These are phyloP conservation scores for Blastobotrys terrestris DNA, from an alignment of 805 yeast genomes.

Conservation along the genomic window DNA sequence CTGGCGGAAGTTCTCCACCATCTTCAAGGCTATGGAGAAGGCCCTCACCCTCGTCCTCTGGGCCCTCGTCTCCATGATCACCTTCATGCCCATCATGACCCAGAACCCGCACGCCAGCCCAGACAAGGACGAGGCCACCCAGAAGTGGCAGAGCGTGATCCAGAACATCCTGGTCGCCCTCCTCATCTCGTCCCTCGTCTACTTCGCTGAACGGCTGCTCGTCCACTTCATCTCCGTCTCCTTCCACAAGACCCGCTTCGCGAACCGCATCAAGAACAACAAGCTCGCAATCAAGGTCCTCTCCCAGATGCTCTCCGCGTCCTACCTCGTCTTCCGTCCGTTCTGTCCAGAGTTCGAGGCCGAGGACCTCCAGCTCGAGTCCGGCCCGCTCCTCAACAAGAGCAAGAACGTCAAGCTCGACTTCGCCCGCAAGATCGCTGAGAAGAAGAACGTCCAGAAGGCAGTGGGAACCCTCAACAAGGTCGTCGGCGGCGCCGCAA, in stretches of 20 bases:
- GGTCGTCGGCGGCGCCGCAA: constrained; percentile 27
- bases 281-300: constrained; percentile 29
- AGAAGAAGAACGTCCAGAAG: constrained; percentile 19
- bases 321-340: constrained; percentile 32
- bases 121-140: constrained; percentile 16
- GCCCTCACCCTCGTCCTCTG: constrained; percentile 31
- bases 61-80: constrained; percentile 32
- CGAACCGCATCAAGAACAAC: constrained; percentile 32
- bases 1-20: constrained; percentile 26
- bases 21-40: constrained; percentile 31
- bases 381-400: constrained; percentile 20
- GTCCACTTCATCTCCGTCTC: constrained; percentile 35
- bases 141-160: constrained; percentile 32
- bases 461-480: constrained; percentile 24
- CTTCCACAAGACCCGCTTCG: constrained; percentile 35
- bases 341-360: constrained; percentile 31
- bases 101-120: constrained; percentile 24
- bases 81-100: constrained; percentile 31
- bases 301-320: constrained; percentile 26
- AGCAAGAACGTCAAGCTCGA: constrained; percentile 6
- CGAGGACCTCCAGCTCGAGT: constrained; percentile 29
- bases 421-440: constrained; percentile 15
- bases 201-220: constrained; percentile 32
- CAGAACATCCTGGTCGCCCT: constrained; percentile 33
- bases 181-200: constrained; percentile 32